These are phyloP conservation scores for Starmerella davenportii DNA, from an alignment of 805 yeast genomes.

Conservation along the genomic window DNA sequence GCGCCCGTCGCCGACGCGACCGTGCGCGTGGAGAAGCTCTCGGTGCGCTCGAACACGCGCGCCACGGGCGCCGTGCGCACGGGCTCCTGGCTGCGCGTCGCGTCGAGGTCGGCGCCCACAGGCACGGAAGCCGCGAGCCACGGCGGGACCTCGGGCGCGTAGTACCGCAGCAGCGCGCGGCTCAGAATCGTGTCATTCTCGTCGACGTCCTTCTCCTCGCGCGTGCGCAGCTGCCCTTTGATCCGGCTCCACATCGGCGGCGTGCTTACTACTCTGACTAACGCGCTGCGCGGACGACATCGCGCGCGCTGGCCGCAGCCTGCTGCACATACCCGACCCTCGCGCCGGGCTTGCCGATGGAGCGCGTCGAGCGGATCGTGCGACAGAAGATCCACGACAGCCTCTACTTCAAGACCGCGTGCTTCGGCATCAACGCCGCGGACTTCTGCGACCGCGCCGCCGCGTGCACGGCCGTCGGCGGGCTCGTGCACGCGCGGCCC, in stretches of 20 bases:
- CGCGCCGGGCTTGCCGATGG: no score
- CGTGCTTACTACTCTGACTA: no score
- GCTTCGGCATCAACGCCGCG: slow-evolving; percentile 34
- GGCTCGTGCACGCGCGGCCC: slow-evolving; percentile 39
- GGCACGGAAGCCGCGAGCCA: slow-evolving; percentile 19
- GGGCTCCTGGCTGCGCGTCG: not conserved
- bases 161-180: slow-evolving; percentile 29
- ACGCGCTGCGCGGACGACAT: no score
- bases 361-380: slow-evolving; percentile 33
- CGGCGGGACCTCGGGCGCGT: slow-evolving; percentile 19
- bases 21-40: not conserved
- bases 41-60: not conserved
- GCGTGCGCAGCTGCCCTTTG: slow-evolving; percentile 18
- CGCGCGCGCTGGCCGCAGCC: no score
- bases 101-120: no score
- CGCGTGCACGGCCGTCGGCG: slow-evolving; percentile 36
- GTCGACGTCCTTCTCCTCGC: slow-evolving; percentile 26
- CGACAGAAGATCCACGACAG: slow-evolving; percentile 40
- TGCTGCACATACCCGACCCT: no score
- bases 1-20: not conserved
- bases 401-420: slow-evolving; percentile 39
- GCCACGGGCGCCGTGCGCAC: not conserved
- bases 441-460: slow-evolving; percentile 33
- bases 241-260: slow-evolving; percentile 20
- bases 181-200: slow-evolving; percentile 30